Percentiles rank a stretch among this genome's conserved stretches.
Evolutionary conservation across 129 eudicot genomes (phyloP).

Genomic region (Pseudognaphalium luteoalbum): DNA sequence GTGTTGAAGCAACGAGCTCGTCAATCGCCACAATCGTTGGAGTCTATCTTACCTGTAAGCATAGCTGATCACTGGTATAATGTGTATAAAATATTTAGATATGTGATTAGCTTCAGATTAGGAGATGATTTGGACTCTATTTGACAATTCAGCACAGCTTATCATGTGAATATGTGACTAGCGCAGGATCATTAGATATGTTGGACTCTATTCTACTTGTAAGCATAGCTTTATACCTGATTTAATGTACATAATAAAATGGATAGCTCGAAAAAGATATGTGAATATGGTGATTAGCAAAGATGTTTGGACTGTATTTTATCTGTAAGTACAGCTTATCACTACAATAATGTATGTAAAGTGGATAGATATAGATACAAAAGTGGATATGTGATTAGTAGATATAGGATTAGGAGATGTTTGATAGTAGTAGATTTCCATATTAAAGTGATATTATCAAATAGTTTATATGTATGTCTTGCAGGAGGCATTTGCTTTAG

Average conservation of each 20-base stretch:
- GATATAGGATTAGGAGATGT: too few relatives aligned
- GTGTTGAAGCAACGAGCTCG: conserved; percentile 57
- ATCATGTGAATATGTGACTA: not conserved
- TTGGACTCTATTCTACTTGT: not conserved
- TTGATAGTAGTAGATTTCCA: not conserved
- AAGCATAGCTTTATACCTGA: not conserved
- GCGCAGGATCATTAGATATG: not conserved
- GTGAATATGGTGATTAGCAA: not conserved
- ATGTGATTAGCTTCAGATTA: not conserved
- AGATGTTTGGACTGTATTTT: not conserved
- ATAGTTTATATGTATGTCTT: conserved; percentile 11
- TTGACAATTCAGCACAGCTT: not conserved
- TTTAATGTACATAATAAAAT: too few relatives aligned
- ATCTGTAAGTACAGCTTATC: not conserved
- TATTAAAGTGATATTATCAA: not conserved
- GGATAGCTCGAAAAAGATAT: too few relatives aligned
- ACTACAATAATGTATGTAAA: not conserved
- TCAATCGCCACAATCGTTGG: conserved; percentile 54
- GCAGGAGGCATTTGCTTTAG: conserved; percentile 98
- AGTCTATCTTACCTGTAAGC: conserved; percentile 69
- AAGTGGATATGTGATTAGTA: not conserved
- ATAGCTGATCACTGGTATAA: not conserved
- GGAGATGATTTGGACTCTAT: not conserved
- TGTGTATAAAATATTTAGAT: not conserved
- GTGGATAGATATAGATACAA: not conserved